Conservation (phyloP, 1,139 yeast genomes). For the Candida sanyaensis region DNA sequence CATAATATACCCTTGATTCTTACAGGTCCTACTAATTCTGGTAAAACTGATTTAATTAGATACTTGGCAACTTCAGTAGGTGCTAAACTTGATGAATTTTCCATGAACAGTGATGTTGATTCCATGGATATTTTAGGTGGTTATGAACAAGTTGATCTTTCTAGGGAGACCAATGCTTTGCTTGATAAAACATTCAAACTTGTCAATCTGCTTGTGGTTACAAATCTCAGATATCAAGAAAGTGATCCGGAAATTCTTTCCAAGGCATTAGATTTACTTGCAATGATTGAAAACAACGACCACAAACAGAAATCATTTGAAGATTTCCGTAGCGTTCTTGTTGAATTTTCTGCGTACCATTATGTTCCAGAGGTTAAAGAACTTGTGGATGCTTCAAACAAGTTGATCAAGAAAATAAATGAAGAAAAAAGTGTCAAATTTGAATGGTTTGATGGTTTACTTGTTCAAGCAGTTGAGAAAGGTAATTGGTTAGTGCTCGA, state of each 20-base stretch:
- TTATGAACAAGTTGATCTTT: constrained; percentile 87
- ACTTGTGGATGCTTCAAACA: constrained; percentile 21
- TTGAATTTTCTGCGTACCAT: constrained; percentile 7
- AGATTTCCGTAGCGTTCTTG: constrained; percentile 31
- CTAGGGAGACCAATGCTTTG: constrained; percentile 53
- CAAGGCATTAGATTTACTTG: constrained; percentile 26
- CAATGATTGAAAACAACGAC: constrained; percentile 23
- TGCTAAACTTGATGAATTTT: constrained; percentile 73
- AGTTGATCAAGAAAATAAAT: constrained; percentile 22
- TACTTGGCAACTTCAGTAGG: constrained; percentile 72
- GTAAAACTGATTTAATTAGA: constrained; percentile 79
- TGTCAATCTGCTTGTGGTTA: constrained; percentile 38
- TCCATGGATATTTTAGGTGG: constrained; percentile 97
- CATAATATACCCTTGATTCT: constrained; percentile 82
- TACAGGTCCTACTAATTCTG: constrained; percentile 84
- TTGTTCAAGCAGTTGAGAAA: constrained; percentile 86
- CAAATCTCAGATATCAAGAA: constrained; percentile 29
- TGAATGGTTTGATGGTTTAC: constrained; percentile 95
- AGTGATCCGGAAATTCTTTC: constrained; percentile 19
- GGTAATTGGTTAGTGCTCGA: constrained; percentile 95
- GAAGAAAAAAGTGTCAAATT: constrained; percentile 58
- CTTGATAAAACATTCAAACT: constrained; percentile 31
- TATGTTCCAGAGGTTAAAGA: constrained; percentile 17
- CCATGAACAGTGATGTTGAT: constrained; percentile 95
- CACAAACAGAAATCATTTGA: constrained; percentile 28